Percentiles rank a stretch among this genome's conserved stretches.
phyloP scores from a whole-genome alignment of 768 basidiomycete genomes.

The Leucosporidium scottii region DNA sequence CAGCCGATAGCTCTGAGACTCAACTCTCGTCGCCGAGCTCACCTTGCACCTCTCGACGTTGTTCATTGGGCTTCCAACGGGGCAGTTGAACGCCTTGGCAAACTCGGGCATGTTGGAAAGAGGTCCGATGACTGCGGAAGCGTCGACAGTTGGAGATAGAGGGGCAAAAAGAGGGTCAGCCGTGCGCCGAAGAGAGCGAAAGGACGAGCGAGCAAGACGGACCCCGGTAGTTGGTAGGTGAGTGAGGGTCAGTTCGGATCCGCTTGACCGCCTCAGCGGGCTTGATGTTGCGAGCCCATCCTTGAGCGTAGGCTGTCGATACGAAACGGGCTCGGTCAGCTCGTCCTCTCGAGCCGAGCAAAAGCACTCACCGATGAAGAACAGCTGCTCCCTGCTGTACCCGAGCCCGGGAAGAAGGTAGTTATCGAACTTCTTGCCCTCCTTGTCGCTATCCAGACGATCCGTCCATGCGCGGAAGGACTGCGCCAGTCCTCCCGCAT shows the following conservation, averaged over 20 bases:
- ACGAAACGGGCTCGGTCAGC: neutral
- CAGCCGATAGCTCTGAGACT: too few relatives aligned
- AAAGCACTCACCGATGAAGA: slow-evolving; percentile 33
- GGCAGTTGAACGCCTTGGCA: slow-evolving; percentile 33
- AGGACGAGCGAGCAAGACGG: neutral
- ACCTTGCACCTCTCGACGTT: slow-evolving; percentile 32
- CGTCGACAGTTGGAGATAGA: neutral
- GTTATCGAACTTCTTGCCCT: slow-evolving; percentile 32
- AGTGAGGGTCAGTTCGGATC: slow-evolving; percentile 30
- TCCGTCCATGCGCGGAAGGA: slow-evolving; percentile 85
- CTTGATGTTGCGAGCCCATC: slow-evolving; percentile 34
- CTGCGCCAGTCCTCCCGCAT: slow-evolving; percentile 67
- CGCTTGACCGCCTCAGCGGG: slow-evolving; percentile 26
- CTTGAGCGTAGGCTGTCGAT: slow-evolving; percentile 28
- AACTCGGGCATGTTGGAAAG: slow-evolving; percentile 33
- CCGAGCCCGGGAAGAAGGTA: slow-evolving; percentile 32
- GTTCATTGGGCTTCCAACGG: slow-evolving; percentile 25
- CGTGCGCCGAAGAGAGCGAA: neutral
- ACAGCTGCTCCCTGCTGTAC: slow-evolving; percentile 36
- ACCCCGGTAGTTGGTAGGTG: slow-evolving; percentile 25
- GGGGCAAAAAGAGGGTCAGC: too few relatives aligned
- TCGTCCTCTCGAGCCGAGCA: neutral
- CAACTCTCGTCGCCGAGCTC: neutral
- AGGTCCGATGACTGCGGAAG: slow-evolving; percentile 27
- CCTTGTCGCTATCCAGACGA: slow-evolving; percentile 15